phyloP scores from a whole-genome alignment of 495 filamentous ascomycete species.

The Evansstolkia leycettana region DNA sequence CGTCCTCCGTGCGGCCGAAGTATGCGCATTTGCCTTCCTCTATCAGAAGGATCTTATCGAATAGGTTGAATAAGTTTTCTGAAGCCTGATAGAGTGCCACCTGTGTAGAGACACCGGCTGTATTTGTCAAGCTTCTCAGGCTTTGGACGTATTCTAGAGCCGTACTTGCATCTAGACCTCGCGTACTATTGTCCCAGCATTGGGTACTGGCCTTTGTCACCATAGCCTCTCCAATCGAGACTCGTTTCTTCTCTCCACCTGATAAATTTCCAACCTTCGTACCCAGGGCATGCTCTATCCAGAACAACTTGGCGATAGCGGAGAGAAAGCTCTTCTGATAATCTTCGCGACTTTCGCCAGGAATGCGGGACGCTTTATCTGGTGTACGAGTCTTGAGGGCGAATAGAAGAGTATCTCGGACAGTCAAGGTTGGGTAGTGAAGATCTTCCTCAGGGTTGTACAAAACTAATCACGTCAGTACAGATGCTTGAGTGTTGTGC shows the following conservation, averaged over 20 bases:
- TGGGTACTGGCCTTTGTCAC: conserved; percentile 51
- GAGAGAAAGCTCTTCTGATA: conserved; percentile 57
- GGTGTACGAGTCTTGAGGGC: conserved; percentile 60
- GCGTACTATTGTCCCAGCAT: conserved; percentile 60
- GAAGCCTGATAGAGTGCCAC: conserved; percentile 65
- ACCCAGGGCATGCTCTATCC: conserved; percentile 56
- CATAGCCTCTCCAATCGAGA: conserved; percentile 58
- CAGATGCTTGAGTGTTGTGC: too few species aligned
- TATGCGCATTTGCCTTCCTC: conserved; percentile 55
- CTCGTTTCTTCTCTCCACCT: conserved; percentile 64
- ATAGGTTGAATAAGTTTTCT: conserved; percentile 54
- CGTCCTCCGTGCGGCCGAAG: conserved; percentile 45
- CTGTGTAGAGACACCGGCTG: conserved; percentile 44
- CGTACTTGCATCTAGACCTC: conserved; percentile 55
- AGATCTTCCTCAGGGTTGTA: conserved; percentile 66
- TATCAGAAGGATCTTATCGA: conserved; percentile 60
- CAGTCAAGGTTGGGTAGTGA: conserved; percentile 62
- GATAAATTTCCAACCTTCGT: conserved; percentile 62
- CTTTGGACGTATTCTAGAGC: conserved; percentile 55
- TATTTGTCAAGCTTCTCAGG: conserved; percentile 49
- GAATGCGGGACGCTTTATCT: conserved; percentile 42
- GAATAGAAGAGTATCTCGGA: conserved; percentile 57
- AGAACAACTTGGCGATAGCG: conserved; percentile 65
- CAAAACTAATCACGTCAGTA: conserved; percentile 22
- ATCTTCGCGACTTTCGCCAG: conserved; percentile 45